Percentiles rank a stretch among this genome's conserved stretches.
Conservation (phyloP, 2,329 filamentous ascomycete species). For the Hirsutella rhossiliensis region DNA sequence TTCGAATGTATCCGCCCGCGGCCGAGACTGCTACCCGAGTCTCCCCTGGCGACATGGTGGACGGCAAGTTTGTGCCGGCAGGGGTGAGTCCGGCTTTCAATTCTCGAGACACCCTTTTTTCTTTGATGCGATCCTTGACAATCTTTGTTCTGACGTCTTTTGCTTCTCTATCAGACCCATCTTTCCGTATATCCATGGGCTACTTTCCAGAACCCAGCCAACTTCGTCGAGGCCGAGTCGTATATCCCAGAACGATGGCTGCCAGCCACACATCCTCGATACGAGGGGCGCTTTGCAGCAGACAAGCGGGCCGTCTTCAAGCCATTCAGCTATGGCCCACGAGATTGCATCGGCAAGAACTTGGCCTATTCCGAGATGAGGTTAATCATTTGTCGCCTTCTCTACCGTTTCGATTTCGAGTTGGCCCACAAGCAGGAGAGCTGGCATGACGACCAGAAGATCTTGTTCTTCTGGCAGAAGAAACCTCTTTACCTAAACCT, state of each 20-base stretch:
- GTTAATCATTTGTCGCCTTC: slow-evolving; percentile 28
- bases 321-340: slow-evolving; percentile 24
- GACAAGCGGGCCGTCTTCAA: slow-evolving; percentile 25
- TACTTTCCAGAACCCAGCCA: slow-evolving; percentile 26
- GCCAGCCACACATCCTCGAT: slow-evolving; percentile 12
- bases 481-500: not conserved
- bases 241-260: slow-evolving; percentile 37
- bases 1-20: slow-evolving; percentile 26
- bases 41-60: slow-evolving; percentile 19
- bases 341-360: slow-evolving; percentile 29
- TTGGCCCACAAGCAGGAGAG: not conserved
- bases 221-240: slow-evolving; percentile 30
- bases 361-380: slow-evolving; percentile 35
- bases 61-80: slow-evolving; percentile 19
- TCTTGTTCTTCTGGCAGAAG: slow-evolving; percentile 1
- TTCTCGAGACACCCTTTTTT: no score
- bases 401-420: slow-evolving; percentile 33
- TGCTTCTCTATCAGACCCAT: slow-evolving; percentile 17
- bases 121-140: no score
- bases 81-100: no score
- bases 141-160: no score
- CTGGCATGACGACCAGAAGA: slow-evolving; percentile 1
- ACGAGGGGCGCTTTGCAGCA: slow-evolving; percentile 20
- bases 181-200: slow-evolving; percentile 32
- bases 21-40: slow-evolving; percentile 14